Base-by-base conservation (phyloP, 805 yeast species). In the Candida maltosa region DNA sequence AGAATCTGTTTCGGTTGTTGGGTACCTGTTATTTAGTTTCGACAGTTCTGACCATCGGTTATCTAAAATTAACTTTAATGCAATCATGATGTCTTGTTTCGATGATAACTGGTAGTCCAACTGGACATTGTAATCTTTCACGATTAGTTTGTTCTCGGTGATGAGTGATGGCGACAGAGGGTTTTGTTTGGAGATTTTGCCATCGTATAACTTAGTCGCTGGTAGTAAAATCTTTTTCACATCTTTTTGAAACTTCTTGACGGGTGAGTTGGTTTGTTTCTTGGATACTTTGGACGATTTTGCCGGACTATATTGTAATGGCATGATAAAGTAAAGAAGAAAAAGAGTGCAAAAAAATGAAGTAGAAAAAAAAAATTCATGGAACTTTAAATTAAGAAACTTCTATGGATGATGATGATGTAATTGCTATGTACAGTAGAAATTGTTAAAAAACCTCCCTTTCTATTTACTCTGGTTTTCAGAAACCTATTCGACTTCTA, bases 31-130 rank as follows among this genome's bases (percentile, higher is more conserved):
- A 37, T 61, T 63, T 14, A 64, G 36, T 2, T 31, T 26, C 2
- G 61, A 54, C 4, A 54, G 46, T 38, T 67, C 73, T 1, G 64
- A 47, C 73, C 72, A 68, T 32, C 54, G 64, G 37, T 62, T 66
- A 5, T 43, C 40, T 6, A 63, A 24, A 5, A 65, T 55, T 2
- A 59, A 51, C 17, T 58, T 57, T 5, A 65, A 45, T 1, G 69
- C 70, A 2, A 46, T 44, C 17, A 54, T 24, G 2, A 68, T 37
- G 37, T 62, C 59, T 12, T 62, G 55, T 3, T 43, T 43, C n/a
- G 38, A 40, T 6, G 58, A 49, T 16, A 68, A 48, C 31, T 60
- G 67, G 32, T 56, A 66, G 40, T 68, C 70, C 35, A 68, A 46
- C 38, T 63, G 60, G 4, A 64, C 65, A 42, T 68, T 60, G 47